These are phyloP conservation scores for Podaxis sp. DNA, from an alignment of 768 basidiomycete genomes.

Conservation along the genomic window DNA sequence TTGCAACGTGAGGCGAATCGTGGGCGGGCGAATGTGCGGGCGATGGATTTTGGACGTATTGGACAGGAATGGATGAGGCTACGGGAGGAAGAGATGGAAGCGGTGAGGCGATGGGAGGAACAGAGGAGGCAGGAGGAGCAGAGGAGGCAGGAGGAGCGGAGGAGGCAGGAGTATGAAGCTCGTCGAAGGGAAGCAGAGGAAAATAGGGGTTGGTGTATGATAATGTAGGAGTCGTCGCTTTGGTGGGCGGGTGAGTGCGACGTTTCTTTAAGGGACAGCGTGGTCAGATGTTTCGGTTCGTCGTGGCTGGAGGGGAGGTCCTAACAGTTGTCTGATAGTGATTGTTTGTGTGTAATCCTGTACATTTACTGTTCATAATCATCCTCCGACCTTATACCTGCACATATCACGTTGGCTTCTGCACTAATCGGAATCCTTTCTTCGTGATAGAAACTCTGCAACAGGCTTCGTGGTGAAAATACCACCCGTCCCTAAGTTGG, in stretches of 20 bases:
- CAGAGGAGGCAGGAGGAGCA: neutral
- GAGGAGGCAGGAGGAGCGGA: neutral
- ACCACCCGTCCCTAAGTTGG: no score
- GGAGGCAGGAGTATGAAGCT: neutral
- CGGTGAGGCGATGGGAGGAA: neutral
- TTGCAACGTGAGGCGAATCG: neutral
- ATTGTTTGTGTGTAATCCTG: no score
- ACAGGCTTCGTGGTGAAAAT: no score
- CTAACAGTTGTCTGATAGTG: no score
- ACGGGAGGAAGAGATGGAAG: neutral
- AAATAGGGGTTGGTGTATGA: slow-evolving; percentile 4
- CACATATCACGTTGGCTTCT: no score
- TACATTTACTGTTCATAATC: no score
- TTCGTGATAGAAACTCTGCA: no score
- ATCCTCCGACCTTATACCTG: no score
- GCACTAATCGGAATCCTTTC: no score
- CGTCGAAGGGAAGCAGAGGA: neutral
- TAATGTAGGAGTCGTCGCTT: neutral
- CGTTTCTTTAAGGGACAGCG: neutral
- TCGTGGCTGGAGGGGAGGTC: neutral
- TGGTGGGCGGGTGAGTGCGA: neutral
- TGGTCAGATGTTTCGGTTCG: neutral
- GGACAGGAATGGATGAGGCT: neutral
- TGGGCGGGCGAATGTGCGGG: neutral
- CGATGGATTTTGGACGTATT: neutral